Evolutionary conservation across 148 eudicot species (phyloP), one percentile per base, ranked within the genome.

Genomic region (Chenopodium quinoa): DNA sequence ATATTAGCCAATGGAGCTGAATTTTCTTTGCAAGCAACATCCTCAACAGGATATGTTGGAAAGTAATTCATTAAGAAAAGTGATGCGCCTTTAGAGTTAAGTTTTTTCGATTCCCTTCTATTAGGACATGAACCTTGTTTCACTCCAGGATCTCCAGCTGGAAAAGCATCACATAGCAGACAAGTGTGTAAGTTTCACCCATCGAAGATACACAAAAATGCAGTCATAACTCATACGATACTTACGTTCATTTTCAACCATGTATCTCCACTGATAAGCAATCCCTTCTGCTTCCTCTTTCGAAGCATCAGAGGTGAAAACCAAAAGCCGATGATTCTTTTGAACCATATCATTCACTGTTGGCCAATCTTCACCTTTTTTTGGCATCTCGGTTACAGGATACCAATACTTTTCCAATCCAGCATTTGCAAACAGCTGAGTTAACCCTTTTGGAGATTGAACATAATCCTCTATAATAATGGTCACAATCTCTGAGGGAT

Each of bases 381-480:
- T 91, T 7, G 99, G 99, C 99, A 96, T 96, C 84, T 94, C 90
- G 64, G 93, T 86, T 60, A 94, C 87, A 0, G 99, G 99, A 84
- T 82, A 96, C 98, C 92, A 91, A 82, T 94, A 96, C 81, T 94
- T 94, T 79, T 90, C 95, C 76, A 96, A 83, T 44, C 98, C 99
- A 46, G 95, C 95, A 84, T 88, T 88, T 37, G 90, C 82, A 79
- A 96, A 96, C 76, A 96, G 79, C 71, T 79, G 89, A n/a, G 98
- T 90, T 82, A 96, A 82, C 68, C 95, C 98, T 87, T 94, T 94
- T 9, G 99, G 95, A 4, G 91, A 58, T 82, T 91, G 97, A 63
- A 96, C 99, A 89, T 96, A 96, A 81, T 96, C 99, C 90, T 96
- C 99, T n/a, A 96, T 94, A 87, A 96, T 94, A 79, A 94, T 92